phyloP scores from a whole-genome alignment of 257 asterid species.

The Solanum sejunctum region DNA sequence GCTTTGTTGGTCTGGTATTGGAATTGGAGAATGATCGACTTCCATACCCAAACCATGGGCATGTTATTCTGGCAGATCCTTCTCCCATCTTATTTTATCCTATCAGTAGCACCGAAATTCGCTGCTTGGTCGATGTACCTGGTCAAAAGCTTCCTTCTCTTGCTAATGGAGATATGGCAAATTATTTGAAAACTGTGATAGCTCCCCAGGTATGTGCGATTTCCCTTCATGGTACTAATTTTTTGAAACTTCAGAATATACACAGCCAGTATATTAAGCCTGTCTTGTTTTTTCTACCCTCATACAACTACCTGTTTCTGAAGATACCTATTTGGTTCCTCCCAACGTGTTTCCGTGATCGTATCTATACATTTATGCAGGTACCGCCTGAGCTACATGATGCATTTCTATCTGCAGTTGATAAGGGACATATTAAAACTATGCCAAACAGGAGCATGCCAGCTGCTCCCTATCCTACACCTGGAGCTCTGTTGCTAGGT shows the following conservation, averaged over 20 bases:
- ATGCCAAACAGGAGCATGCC: conserved; percentile 59
- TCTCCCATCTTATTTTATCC: conserved; percentile 45
- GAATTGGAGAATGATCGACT: conserved; percentile 29
- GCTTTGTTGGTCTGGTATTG: conserved; percentile 34
- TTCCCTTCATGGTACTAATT: not conserved
- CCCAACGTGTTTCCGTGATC: not conserved
- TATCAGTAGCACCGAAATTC: conserved; percentile 31
- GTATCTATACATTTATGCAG: conserved; percentile 4
- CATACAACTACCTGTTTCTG: not conserved
- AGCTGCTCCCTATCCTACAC: conserved; percentile 33
- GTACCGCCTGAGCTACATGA: conserved; percentile 32
- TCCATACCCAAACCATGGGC: conserved; percentile 44
- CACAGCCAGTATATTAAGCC: not conserved
- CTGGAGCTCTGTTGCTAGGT: conserved; percentile 43
- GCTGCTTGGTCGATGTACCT: conserved; percentile 44
- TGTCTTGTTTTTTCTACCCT: not conserved
- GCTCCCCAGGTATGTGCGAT: conserved; percentile 33
- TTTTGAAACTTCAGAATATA: not conserved
- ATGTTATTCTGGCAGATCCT: conserved; percentile 41
- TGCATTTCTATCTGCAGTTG: conserved; percentile 31
- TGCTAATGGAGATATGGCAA: conserved; percentile 44
- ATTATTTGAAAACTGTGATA: conserved; percentile 28
- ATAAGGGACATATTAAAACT: conserved; percentile 34
- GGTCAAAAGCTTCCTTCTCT: conserved; percentile 46
- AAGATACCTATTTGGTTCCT: not conserved